Percentiles rank a stretch among this genome's conserved stretches.
phyloP scores from a whole-genome alignment of 73 alveolate species.

The Paramecium tetraurelia region DNA sequence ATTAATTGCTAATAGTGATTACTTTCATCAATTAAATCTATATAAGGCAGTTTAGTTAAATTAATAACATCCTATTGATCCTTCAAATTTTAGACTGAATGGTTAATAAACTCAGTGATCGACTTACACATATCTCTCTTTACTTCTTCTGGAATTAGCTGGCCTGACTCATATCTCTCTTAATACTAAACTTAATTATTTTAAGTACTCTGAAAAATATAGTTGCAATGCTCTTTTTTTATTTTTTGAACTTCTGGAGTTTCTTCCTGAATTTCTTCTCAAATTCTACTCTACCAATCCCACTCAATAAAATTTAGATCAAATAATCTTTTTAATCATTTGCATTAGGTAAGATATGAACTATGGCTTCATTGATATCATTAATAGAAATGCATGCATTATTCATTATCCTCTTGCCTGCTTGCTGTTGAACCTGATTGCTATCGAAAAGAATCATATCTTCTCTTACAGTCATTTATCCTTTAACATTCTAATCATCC shows the following conservation, averaged over 20 bases:
- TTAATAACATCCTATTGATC: background rate
- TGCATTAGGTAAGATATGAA: background rate
- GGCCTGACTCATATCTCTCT: background rate
- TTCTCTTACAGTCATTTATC: background rate
- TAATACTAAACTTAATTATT: background rate
- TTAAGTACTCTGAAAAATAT: background rate
- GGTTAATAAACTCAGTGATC: background rate
- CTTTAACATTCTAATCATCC: constrained; percentile 7
- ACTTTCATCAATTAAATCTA: constrained; percentile 8
- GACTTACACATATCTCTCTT: background rate
- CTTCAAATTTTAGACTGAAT: background rate
- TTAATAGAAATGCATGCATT: background rate
- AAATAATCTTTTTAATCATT: constrained; percentile 6
- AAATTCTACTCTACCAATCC: constrained; percentile 6
- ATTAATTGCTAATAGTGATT: background rate
- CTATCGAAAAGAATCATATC: constrained; percentile 30
- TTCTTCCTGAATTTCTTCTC: background rate
- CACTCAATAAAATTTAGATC: background rate
- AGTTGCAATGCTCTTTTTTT: constrained; percentile 27
- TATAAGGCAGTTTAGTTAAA: constrained; percentile 17
- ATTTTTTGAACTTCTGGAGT: background rate
- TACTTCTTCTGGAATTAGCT: background rate
- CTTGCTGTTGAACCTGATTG: background rate
- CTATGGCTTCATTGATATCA: constrained; percentile 15
- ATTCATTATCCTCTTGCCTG: background rate